Evolutionary conservation across 495 filamentous ascomycete genomes (phyloP).

Genomic region (Daldinia caldariorum): DNA sequence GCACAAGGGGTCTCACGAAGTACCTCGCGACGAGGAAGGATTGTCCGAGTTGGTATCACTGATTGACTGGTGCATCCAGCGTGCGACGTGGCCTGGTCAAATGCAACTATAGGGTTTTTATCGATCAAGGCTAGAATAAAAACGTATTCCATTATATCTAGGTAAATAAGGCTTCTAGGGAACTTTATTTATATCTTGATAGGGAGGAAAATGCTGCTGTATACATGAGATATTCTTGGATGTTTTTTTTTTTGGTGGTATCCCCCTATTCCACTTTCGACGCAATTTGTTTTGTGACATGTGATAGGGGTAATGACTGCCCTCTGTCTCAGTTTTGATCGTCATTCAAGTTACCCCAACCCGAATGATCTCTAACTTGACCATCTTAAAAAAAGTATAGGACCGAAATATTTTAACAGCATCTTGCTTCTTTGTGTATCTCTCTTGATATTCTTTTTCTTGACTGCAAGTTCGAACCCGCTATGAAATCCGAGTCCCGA

Average conservation of each 20-base stretch:
- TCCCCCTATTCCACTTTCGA: background rate
- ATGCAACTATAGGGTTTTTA: conserved; percentile 4
- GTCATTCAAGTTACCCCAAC: background rate
- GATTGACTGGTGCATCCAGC: conserved; percentile 52
- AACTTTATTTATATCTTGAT: background rate
- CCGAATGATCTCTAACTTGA: background rate
- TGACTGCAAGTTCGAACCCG: background rate
- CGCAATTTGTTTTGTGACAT: background rate
- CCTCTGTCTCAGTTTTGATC: background rate
- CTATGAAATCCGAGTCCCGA: background rate
- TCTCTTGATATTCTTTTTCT: background rate
- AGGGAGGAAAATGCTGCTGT: background rate
- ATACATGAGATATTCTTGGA: background rate
- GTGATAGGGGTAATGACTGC: conserved; percentile 3
- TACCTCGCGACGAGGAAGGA: conserved; percentile 51
- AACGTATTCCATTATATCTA: too few species aligned
- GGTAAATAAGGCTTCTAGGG: too few species aligned
- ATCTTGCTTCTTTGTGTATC: background rate
- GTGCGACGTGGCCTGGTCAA: conserved; percentile 40
- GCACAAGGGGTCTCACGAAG: conserved; percentile 67
- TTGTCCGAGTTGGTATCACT: conserved; percentile 50
- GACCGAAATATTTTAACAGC: background rate
- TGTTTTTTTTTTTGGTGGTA: background rate
- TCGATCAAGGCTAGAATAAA: background rate
- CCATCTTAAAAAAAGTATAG: background rate